Evolutionary conservation across 805 yeast genomes (phyloP), one percentile per base, ranked within the genome.

Genomic region (Saccharomycopsis sp.): DNA sequence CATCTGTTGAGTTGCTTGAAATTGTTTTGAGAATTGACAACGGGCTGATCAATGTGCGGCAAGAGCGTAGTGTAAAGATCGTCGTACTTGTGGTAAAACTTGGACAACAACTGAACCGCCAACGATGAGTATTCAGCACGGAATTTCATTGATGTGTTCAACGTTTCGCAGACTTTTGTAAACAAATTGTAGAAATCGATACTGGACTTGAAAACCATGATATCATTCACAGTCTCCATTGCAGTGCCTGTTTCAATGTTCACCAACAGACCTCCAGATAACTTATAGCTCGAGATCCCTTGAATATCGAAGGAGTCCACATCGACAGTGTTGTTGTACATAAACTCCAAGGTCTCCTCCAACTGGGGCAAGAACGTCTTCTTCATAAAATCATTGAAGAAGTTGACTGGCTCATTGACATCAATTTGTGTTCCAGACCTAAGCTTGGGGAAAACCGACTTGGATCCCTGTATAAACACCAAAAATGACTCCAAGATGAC

Each of bases 401-500:
- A 80, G 5, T 52, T 52, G 17, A 65, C 42, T 5, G 69, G 65
- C n/a, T 57, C 53, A 13, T 50, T 49, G 15, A 36, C 18, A 9
- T 38, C 15, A 12, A 16, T 9, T 2, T 50, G 46, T 17, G 52
- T 45, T 33, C 54, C 46, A 17, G 50, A 41, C 9, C 39, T 20
- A 6, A 51, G 46, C 4, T 52, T 38, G 1, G 68, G 68, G 8
- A 71, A 56, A 4, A 68, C 52, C 2, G 66, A 51, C 8, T 67
- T 61, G 1, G 82, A 62, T 1, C 83, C 77, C 34, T 82, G 77
- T 19, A 76, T 64, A 53, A 84, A 85, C 9, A 76, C 61, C 36
- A 85, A 65, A 29, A 85, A 75, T 29, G 83, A 78, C 43, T 82
- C 95, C 36, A 85, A 59, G 12, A 87, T 70, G 4, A 82, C 69